Base-by-base conservation (phyloP, 2,329 filamentous ascomycete genomes). In the Fusarium xyrophilum region DNA sequence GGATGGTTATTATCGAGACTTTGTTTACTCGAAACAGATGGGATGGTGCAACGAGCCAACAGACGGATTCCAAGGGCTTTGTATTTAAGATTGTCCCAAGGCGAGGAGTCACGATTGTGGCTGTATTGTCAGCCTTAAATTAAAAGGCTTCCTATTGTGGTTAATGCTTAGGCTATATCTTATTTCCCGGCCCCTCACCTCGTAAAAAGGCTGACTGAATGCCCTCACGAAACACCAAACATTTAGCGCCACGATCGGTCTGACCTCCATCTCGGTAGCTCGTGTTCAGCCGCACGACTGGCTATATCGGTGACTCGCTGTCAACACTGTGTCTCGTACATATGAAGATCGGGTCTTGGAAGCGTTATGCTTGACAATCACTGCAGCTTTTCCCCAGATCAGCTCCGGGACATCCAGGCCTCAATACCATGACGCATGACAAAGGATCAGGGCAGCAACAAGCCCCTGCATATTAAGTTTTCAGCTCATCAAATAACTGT, bases 121-220 rank as follows among this genome's bases (percentile, higher is more conserved):
- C 23, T 27, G 36, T 53, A 28, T 21, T 27, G 30, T 40, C 28
- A 54, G 39, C 14, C 28, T 47, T 47, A 19, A n/a, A 19, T 35
- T 55, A 33, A 55, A 39, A 39, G 30, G 52, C 52, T 55, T 53
- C 51, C 51, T 46, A 53, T 27, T 46, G 21, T 27, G 33, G 52
- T 55, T 55, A 48, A 35, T 23, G 39, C 13, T 46, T 33, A 21
- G 38, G 25, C 32, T 50, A 7, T 23, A 25, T 12, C 23, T 12
- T 38, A 38, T 38, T 30, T 51, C 25, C 23, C 7, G 32, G 17
- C n/a, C 6, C 46, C 17, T 32, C 42, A 21, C n/a, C 25, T 38
- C 28, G 28, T 19, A 28, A 53, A 40, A 53, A 53, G n/a, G n/a
- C n/a, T n/a, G 28, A 36, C 46, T 53, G 46, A 53, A 57, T 53